Evolutionary conservation across 148 eudicot species (phyloP), one percentile per base, ranked within the genome.

Genomic region (Heliamphora exappendiculata): DNA sequence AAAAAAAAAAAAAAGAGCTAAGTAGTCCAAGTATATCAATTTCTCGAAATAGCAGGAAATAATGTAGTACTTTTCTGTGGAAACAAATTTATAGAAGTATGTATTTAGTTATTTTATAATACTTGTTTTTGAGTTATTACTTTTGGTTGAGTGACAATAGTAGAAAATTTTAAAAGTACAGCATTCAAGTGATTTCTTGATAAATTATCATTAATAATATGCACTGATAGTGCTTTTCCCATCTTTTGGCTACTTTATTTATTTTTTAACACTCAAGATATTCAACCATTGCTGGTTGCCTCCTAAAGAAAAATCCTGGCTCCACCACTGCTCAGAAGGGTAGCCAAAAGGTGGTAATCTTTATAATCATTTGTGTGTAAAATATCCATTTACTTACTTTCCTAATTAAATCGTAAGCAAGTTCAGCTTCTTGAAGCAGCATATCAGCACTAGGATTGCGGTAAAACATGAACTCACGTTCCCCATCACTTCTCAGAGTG

Each of bases 401-500:
- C 75, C 69, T 89, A 36, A 96, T 93, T 76, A 96, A 87, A 67
- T 92, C 97, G 51, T 88, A 74, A 80, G 91, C 93, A 82, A 96
- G 93, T 84, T 96, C 98, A 73, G 86, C 77, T 86, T 89, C 98
- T 76, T 88, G 81, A 77, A 96, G 97, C 41, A 96, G 91, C 98
- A 96, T 96, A 84, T 96, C 99, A 75, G 99, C 99, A 86, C 99
- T 96, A 70, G 99, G 99, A 79, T 96, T 96, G 72, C 99, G 96
- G 67, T 89, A 96, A 83, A 96, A 96, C 99, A 96, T 96, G 84
- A 96, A 96, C 80, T 96, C 99, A 16, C 99, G 94, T 80, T 96
- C 99, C 78, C 99, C 99, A 58, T 93, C 97, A 42, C 85, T 91
- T 79, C 85, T 96, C 76, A 96, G 80, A 0, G 98, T 96, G 66